Conservation (phyloP, 768 basidiomycete genomes). For the Pholiota conissans region DNA sequence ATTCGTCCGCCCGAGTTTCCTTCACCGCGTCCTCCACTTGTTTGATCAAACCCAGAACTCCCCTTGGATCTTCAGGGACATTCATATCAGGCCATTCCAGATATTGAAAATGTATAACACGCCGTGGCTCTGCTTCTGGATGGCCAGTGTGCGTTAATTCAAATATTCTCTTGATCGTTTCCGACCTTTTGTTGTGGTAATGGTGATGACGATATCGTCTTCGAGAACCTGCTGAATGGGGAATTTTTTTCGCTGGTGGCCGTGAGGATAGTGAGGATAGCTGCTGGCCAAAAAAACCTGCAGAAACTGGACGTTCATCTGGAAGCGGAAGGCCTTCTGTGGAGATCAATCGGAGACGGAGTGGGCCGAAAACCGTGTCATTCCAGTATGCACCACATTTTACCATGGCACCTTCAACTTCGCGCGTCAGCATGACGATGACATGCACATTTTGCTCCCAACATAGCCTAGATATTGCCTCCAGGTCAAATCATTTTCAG, state of each 20-base stretch:
- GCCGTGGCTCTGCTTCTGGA: constrained; percentile 60
- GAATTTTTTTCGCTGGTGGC: constrained; percentile 5
- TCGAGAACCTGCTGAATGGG: constrained; percentile 17
- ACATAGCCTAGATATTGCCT: constrained; percentile 67
- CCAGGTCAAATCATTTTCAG: neutral
- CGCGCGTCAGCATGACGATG: constrained; percentile 95
- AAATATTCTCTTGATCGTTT: constrained; percentile 62
- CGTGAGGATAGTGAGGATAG: constrained; percentile 10
- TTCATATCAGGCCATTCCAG: constrained; percentile 97
- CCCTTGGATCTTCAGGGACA: constrained; percentile 82
- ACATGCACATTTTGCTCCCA: constrained; percentile 96
- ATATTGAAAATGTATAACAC: constrained; percentile 86
- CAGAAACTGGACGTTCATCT: constrained; percentile 22
- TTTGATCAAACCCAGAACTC: constrained; percentile 70
- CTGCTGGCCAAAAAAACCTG: constrained; percentile 36
- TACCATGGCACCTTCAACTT: constrained; percentile 82
- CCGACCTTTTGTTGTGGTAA: constrained; percentile 19
- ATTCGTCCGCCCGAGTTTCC: constrained; percentile 28
- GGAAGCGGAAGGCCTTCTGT: constrained; percentile 31
- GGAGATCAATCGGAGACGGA: constrained; percentile 54
- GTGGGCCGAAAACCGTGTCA: constrained; percentile 64
- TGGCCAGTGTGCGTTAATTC: constrained; percentile 62
- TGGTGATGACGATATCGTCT: constrained; percentile 22
- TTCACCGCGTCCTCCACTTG: constrained; percentile 56
- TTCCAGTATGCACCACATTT: constrained; percentile 95